A percentile compares a stretch with the other conserved stretches of the same genome.
Evolutionary conservation across 176 grass and related monocot species (phyloP).

Genomic region (Aegilops speltoides): DNA sequence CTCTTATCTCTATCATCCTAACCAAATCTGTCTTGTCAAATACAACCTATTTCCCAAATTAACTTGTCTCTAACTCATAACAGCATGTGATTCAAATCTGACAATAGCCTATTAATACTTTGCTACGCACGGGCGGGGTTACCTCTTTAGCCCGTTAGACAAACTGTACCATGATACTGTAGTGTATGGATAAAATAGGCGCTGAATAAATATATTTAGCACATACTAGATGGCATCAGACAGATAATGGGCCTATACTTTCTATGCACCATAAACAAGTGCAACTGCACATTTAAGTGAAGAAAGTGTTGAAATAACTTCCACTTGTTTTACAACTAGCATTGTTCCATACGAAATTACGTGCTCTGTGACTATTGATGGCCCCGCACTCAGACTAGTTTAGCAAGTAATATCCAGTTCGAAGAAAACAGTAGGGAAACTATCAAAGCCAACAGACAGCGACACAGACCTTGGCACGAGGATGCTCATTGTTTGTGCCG

Average conservation of each 20-base stretch:
- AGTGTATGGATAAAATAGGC: not conserved
- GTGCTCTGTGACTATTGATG: not conserved
- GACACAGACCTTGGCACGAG: conserved; percentile 65
- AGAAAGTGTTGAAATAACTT: not conserved
- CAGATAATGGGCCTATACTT: not conserved
- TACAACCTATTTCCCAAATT: not conserved
- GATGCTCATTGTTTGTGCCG: conserved; percentile 83
- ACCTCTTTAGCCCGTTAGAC: not conserved
- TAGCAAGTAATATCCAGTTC: not conserved
- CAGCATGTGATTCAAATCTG: not conserved
- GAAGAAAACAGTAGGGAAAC: no score
- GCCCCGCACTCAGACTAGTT: not conserved
- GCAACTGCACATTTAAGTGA: not conserved
- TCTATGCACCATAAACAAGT: not conserved
- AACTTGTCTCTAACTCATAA: not conserved
- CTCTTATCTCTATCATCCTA: not conserved
- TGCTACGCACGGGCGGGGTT: not conserved
- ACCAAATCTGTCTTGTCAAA: not conserved
- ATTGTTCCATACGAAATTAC: not conserved
- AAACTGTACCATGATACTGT: not conserved
- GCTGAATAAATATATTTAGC: not conserved
- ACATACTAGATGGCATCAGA: not conserved
- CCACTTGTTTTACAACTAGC: not conserved
- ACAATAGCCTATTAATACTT: not conserved
- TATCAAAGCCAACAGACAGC: no score